These are phyloP conservation scores for Rheum nobile DNA, from an alignment of 148 eudicot genomes.

Conservation along the genomic window DNA sequence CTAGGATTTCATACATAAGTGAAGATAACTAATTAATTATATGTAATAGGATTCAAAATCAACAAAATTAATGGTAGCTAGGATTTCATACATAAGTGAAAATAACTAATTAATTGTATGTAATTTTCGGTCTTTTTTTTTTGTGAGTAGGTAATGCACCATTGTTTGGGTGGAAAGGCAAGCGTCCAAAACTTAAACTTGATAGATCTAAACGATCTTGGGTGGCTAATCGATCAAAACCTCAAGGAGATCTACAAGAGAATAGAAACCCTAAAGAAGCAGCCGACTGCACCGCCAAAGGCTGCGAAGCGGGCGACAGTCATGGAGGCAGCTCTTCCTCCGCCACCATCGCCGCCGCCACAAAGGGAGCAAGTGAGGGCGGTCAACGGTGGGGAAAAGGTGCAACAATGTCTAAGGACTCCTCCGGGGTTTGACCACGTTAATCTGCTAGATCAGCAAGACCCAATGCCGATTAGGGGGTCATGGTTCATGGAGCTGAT, in stretches of 20 bases:
- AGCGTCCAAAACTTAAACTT: conserved; percentile 25
- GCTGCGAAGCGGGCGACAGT: neutral
- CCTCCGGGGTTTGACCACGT: neutral
- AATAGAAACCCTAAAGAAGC: conserved; percentile 18
- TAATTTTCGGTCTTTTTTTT: neutral
- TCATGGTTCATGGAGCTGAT: conserved; percentile 5
- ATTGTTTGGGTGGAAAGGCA: conserved; percentile 34
- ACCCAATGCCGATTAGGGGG: neutral
- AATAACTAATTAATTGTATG: neutral
- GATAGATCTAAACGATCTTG: conserved; percentile 44
- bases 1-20: neutral
- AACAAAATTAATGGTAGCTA: neutral
- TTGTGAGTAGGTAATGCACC: conserved; percentile 26
- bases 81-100: neutral
- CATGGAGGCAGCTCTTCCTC: neutral
- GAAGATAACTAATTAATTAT: neutral
- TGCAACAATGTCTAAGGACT: neutral
- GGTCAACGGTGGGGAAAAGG: neutral
- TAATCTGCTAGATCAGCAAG: neutral
- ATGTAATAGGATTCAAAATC: neutral
- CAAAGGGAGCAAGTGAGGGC: neutral
- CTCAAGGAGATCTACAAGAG: conserved; percentile 32
- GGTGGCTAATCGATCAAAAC: conserved; percentile 42
- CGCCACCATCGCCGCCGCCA: neutral
- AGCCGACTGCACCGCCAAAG: neutral